Evolutionary conservation across 169 alveolate genomes (phyloP), one percentile per base, ranked within the genome.

Genomic region (Ichthyophthirius multifiliis): DNA sequence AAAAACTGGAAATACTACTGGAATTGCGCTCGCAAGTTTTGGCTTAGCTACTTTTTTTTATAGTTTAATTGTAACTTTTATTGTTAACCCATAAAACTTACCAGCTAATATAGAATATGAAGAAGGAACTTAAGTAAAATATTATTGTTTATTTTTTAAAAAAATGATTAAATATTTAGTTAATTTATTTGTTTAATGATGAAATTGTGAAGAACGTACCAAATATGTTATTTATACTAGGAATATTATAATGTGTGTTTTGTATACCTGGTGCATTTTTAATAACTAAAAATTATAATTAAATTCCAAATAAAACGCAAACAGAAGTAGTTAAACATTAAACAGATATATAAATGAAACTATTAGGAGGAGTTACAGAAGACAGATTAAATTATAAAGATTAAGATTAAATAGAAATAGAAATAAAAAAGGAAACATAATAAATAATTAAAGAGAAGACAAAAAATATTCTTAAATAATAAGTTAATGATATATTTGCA

Each of bases 211-310:
- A 55, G 39, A 55, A 55, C 31, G 71, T 55, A 10, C 71, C 71
- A 55, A 10, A 16, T 0, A 55, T 55, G 71, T n/a, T 27, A 18
- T 55, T 55, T 55, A 27, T 34, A 39, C 4, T 55, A 20, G 71
- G 71, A 0, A 27, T 55, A 13, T 5, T 55, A 4, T 55, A 55
- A 27, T 1, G 23, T 4, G 1, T 55, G 13, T 55, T 55, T n/a
- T 55, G 71, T 10, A 55, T 55, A 27, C 71, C 71, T 10, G 71
- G 71, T 27, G 71, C 71, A 15, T 55, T 55, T 55, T 55, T 55
- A 18, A 55, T 55, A 15, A 15, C 71, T 0, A 55, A 55, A 27
- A 55, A 55, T 9, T 27, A 55, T 27, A 55, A 27, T 27, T 34
- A 27, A 39, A 55, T 13, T 2, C 71, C 5, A 3, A 27, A 7